Conservation (phyloP, 2,329 filamentous ascomycete genomes). For the Malbranchea cinnamomea region DNA sequence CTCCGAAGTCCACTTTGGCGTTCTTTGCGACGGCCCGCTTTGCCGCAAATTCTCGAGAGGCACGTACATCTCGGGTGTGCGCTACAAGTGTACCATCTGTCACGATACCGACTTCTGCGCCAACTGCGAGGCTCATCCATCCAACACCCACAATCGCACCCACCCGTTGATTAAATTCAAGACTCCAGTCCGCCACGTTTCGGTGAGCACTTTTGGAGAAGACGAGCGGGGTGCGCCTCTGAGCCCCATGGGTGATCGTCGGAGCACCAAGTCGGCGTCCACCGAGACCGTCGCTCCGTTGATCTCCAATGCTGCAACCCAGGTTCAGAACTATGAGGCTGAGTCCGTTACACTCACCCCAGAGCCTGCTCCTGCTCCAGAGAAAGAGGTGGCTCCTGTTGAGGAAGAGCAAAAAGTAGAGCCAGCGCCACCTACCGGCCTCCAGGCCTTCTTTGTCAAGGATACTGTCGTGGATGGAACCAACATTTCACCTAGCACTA, state of each 20-base stretch:
- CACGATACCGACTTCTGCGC: constrained; percentile 91
- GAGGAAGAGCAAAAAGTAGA: constrained; percentile 12
- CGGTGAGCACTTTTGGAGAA: constrained; percentile 70
- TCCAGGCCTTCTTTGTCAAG: constrained; percentile 55
- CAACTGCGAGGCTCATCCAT: constrained; percentile 76
- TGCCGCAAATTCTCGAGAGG: constrained; percentile 38
- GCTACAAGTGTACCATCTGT: constrained; percentile 96
- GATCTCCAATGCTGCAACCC: constrained; percentile 38
- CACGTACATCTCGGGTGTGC: constrained; percentile 60
- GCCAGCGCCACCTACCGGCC: constrained; percentile 16
- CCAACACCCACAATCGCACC: constrained; percentile 80
- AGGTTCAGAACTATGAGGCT: constrained; percentile 46
- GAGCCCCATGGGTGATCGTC: constrained; percentile 57
- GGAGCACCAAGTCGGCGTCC: constrained; percentile 31
- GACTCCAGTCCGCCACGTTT: constrained; percentile 77
- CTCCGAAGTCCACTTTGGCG: constrained; percentile 78
- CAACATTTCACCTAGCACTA: constrained; percentile 50
- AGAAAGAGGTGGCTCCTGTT: constrained; percentile 27
- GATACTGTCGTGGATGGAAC: constrained; percentile 72
- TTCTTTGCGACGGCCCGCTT: constrained; percentile 88
- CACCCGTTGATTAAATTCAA: constrained; percentile 96
- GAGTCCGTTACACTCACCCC: not conserved
- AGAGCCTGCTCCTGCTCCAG: not conserved
- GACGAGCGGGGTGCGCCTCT: constrained; percentile 51
- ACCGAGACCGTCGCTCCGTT: constrained; percentile 35